Conservation (phyloP, 23 red algal genomes). For the Gracilaria gracilis region DNA sequence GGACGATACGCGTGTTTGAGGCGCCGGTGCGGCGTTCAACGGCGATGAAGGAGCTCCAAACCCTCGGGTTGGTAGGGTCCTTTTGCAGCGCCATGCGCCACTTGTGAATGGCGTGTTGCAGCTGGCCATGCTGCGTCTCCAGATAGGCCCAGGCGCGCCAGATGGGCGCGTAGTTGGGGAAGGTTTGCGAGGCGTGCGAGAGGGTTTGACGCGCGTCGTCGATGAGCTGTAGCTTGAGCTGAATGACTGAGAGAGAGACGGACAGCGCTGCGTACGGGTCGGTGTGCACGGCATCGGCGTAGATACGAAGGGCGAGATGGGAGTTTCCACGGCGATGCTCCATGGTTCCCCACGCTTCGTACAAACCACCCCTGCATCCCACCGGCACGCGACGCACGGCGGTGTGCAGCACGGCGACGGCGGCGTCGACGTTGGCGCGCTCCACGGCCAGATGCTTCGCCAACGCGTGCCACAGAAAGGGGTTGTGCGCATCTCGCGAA, state of each 20-base stretch:
- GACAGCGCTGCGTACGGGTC: conserved; percentile 57
- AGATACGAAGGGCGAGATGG: conserved; percentile 15
- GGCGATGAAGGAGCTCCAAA: conserved; percentile 28
- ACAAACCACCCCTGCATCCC: conserved; percentile 34
- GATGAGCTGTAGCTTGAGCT: background rate
- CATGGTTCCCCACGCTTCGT: conserved; percentile 34
- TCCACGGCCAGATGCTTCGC: conserved; percentile 41
- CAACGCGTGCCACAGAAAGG: conserved; percentile 67
- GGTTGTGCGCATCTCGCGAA: conserved; percentile 10
- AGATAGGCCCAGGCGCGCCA: conserved; percentile 59
- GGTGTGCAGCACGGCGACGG: conserved; percentile 22
- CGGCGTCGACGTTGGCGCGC: conserved; percentile 26
- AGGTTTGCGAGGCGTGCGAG: background rate
- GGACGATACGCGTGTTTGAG: background rate
- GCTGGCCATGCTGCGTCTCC: conserved; percentile 23
- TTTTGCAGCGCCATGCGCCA: conserved; percentile 33
- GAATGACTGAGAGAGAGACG: conserved; percentile 37
- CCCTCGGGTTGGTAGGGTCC: conserved; percentile 19
- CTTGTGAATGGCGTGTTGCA: conserved; percentile 16
- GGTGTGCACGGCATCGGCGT: conserved; percentile 20
- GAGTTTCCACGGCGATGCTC: conserved; percentile 31
- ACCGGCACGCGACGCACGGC: conserved; percentile 44
- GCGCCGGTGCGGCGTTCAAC: conserved; percentile 17
- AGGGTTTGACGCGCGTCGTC: conserved; percentile 21
- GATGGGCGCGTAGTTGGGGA: conserved; percentile 22